Base-by-base conservation (phyloP, 2,329 filamentous ascomycete species). In the Monascus ruber region DNA sequence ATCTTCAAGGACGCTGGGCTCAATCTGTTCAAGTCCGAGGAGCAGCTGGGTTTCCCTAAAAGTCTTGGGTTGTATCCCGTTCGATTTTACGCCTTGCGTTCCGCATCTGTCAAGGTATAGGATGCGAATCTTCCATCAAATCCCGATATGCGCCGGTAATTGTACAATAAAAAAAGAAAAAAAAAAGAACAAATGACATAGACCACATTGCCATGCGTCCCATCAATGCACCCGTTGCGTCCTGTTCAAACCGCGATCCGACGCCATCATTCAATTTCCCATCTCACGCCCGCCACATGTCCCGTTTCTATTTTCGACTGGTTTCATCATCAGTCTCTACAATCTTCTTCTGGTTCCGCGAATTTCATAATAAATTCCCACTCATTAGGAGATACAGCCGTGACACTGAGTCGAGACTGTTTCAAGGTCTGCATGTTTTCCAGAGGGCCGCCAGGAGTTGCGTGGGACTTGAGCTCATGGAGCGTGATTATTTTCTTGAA, bases 381-480 rank as follows among this genome's bases (percentile, higher is more conserved):
- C 47, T 72, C 62, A 7, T 56, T 51, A 7, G 61, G 55, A 3
- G 58, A 60, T n/a, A 73, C 69, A 2, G 60, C 54, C 4, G 65
- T 68, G 25, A 96, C 88, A 56, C 87, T 94, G 38, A 95, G 63
- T 31, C 89, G 73, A n/a, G 77, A 74, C 63, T 87, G 79, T 54
- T 80, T 89, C 44, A 95, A 69, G 64, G 91, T 74, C 63, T 94
- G 84, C 77, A 96, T 85, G 36, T 77, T 73, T 52, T 77, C 76
- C 32, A 94, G 65, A 5, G 75, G 69, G 37, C 63, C 60, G 5
- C 70, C 72, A 6, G 74, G 55, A 32, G 70, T 68, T 5, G 76
- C 76, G 52, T 81, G 70, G 29, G 74, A 72, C 39, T 83, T 81
- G 34, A 95, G 71, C 48, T 85, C 79, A 45, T 76, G 74, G 37